Evolutionary conservation across 257 asterid genomes (phyloP).

Genomic region (Lithospermum erythrorhizon): DNA sequence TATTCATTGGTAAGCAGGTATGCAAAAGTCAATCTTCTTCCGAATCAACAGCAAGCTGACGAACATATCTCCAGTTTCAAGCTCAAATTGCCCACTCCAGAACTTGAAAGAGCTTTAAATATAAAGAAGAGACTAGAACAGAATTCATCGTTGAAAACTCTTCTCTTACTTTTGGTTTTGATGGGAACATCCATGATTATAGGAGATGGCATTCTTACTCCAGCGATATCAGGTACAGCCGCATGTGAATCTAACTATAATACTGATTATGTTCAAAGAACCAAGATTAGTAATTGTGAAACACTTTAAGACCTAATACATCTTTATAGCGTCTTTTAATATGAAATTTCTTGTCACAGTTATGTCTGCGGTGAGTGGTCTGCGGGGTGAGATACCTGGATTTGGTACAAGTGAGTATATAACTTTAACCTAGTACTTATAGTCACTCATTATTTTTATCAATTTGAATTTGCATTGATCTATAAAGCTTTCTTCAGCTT

Average conservation of each 20-base stretch:
- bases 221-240: neutral
- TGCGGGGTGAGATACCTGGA: constrained; percentile 74
- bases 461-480: neutral
- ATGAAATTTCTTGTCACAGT: constrained; percentile 40
- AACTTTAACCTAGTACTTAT: neutral
- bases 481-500: neutral
- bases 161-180: neutral
- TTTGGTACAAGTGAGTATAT: constrained; percentile 43
- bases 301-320: neutral
- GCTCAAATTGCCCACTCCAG: constrained; percentile 89
- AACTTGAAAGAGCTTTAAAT: constrained; percentile 75
- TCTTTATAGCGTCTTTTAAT: constrained; percentile 8
- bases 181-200: neutral
- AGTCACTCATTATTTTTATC: neutral
- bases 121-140: constrained; percentile 76
- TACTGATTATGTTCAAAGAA: neutral
- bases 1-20: constrained; percentile 86
- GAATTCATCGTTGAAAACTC: constrained; percentile 37
- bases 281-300: neutral
- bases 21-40: constrained; percentile 86
- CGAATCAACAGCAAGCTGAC: constrained; percentile 77
- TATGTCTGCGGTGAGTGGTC: constrained; percentile 94
- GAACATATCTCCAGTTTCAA: constrained; percentile 80
- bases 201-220: neutral
- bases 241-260: too few species aligned